Evolutionary conservation across 2,329 filamentous ascomycete genomes (phyloP).

Genomic region (Penicillium sp.): DNA sequence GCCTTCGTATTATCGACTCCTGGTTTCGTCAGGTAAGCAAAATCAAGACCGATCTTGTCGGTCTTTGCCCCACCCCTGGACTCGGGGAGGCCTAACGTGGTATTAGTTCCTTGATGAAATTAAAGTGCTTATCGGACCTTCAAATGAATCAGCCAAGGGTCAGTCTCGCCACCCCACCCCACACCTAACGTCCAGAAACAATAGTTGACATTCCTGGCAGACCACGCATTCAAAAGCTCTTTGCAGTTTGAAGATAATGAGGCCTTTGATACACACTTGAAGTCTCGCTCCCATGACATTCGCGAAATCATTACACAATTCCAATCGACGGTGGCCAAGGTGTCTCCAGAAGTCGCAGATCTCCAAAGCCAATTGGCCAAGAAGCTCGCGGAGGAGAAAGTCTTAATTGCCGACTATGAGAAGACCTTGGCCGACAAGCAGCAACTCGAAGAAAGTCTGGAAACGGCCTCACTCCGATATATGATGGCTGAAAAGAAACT

Average conservation of each 20-base stretch:
- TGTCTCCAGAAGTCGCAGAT: conserved; percentile 67
- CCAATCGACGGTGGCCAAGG: conserved; percentile 49
- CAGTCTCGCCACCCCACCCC: conserved; percentile 5
- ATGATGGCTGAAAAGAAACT: conserved; percentile 95
- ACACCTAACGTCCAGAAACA: conserved; percentile 2
- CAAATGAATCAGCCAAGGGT: conserved; percentile 32
- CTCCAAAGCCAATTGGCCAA: conserved; percentile 74
- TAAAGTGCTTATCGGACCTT: conserved; percentile 40
- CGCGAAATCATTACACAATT: conserved; percentile 71
- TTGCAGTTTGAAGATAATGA: conserved; percentile 57
- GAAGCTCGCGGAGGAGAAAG: conserved; percentile 79
- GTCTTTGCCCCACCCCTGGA: background rate
- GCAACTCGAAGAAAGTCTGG: conserved; percentile 79
- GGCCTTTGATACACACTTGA: conserved; percentile 75
- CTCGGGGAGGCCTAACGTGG: conserved; percentile 13
- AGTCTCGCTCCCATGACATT: conserved; percentile 73
- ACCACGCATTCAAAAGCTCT: conserved; percentile 50
- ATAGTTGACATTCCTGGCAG: conserved; percentile 13
- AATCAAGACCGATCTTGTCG: background rate
- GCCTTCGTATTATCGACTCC: conserved; percentile 82
- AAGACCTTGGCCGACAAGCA: conserved; percentile 76
- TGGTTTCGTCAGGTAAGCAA: conserved; percentile 87
- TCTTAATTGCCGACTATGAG: conserved; percentile 73
- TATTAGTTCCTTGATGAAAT: conserved; percentile 49
- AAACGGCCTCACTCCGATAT: conserved; percentile 84